Conservation (phyloP, 2,329 filamentous ascomycete species). For the Emericellopsis cladophorae region DNA sequence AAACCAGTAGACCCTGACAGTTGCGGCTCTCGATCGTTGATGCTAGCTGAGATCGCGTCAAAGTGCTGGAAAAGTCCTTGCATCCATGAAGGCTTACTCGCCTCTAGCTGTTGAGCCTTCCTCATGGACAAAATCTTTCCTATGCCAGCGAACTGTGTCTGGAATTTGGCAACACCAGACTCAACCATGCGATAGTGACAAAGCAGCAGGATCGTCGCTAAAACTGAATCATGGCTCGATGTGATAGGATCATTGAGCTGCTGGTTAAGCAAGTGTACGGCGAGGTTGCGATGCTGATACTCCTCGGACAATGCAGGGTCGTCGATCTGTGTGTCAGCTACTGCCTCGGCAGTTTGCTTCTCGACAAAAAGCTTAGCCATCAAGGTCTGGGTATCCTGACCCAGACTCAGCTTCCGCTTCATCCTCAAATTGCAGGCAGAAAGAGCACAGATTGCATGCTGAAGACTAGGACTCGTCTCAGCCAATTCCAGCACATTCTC, state of each 20-base stretch:
- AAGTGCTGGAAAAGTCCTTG: constrained; percentile 90
- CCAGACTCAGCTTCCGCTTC: constrained; percentile 55
- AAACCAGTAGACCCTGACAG: constrained; percentile 33
- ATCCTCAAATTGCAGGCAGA: constrained; percentile 85
- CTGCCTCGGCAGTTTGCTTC: constrained; percentile 29
- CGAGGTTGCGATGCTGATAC: constrained; percentile 67
- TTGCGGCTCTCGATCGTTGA: constrained; percentile 84
- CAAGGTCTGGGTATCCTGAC: constrained; percentile 40
- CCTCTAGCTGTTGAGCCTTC: constrained; percentile 34
- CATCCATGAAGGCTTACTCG: constrained; percentile 73
- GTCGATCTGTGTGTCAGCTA: constrained; percentile 34
- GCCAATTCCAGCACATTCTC: constrained; percentile 72
- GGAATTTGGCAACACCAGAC: constrained; percentile 84
- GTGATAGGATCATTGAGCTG: constrained; percentile 66
- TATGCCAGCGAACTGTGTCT: constrained; percentile 84
- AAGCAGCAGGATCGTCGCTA: constrained; percentile 76
- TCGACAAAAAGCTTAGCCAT: constrained; percentile 33
- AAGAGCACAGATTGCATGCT: constrained; percentile 83
- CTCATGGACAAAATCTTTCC: constrained; percentile 79
- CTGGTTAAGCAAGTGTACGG: constrained; percentile 71
- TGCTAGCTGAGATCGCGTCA: constrained; percentile 81
- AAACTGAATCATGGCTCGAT: constrained; percentile 72
- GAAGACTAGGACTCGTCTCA: constrained; percentile 66
- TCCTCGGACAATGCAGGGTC: constrained; percentile 65
- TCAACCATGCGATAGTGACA: constrained; percentile 92